These are phyloP conservation scores for Cyberlindnera euphorbiae DNA, from an alignment of 805 yeast species.

Conservation along the genomic window DNA sequence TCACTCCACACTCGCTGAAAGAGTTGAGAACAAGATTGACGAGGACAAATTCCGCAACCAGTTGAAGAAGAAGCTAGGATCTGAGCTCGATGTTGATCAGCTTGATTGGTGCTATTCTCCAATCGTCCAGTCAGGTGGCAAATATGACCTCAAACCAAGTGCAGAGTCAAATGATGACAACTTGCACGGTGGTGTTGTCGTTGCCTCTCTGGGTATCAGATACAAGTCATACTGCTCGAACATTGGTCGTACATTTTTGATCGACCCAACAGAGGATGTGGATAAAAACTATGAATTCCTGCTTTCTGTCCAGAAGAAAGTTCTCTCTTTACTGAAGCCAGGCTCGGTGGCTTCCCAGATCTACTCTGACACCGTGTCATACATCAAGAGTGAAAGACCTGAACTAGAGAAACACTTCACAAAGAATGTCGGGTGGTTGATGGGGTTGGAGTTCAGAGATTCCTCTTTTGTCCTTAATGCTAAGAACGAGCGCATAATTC, in stretches of 20 bases:
- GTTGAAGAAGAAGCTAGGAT: constrained; percentile 50
- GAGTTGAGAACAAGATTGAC: constrained; percentile 77
- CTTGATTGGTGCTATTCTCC: constrained; percentile 95
- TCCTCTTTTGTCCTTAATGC: constrained; percentile 65
- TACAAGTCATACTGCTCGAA: constrained; percentile 88
- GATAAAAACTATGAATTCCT: constrained; percentile 76
- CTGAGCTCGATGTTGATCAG: constrained; percentile 68
- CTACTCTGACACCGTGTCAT: constrained; percentile 58
- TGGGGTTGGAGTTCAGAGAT: constrained; percentile 88
- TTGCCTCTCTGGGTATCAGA: constrained; percentile 80
- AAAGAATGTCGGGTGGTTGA: constrained; percentile 80
- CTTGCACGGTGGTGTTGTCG: constrained; percentile 70
- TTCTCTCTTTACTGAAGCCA: constrained; percentile 54
- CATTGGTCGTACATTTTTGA: constrained; percentile 80
- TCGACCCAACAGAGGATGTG: constrained; percentile 80
- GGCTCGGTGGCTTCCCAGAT: constrained; percentile 62
- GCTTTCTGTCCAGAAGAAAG: constrained; percentile 60
- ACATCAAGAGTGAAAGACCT: constrained; percentile 57
- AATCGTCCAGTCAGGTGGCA: constrained; percentile 82
- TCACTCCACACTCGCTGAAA: constrained; percentile 68
- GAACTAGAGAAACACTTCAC: constrained; percentile 61
- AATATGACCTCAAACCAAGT: constrained; percentile 77
- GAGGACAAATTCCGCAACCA: constrained; percentile 61
- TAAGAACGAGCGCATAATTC: constrained; percentile 63
- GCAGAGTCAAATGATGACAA: constrained; percentile 68